Base-by-base conservation (phyloP, 2,329 filamentous ascomycete species). In the Celoporthe dispersa region DNA sequence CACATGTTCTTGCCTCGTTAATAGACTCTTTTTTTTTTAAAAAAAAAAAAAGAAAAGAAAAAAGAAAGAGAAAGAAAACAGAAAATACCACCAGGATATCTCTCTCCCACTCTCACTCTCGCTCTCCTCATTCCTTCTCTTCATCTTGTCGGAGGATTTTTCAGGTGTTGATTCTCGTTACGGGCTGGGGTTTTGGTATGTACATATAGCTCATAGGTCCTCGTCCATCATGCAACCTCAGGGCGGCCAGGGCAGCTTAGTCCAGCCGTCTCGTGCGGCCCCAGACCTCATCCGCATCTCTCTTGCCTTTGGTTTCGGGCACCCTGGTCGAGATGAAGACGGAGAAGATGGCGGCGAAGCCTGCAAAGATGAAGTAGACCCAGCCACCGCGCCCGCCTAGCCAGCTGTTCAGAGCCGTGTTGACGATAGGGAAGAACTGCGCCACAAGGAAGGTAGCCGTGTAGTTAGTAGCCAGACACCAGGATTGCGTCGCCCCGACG, bases 351-450 rank as follows among this genome's bases (percentile, higher is more conserved):
- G 84, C 83, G 0, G 94, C 94, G 71, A 97, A 81, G 0, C 79
- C 90, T 0, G 94, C 90, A 79, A 99, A 99, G n/a, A 97, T 85
- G 78, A 96, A 97, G 78, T 97, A 99, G 0, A 96, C 92, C 83
- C 91, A 92, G 11, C 70, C 70, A 1, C 95, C 94, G 3, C 90
- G 87, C 0, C 91, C 92, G 0, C 92, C 88, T 14, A 90, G 79
- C 3, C 80, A 76, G 0, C 81, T 78, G 76, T 91, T 94, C 66
- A 98, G 81, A 3, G 87, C 87, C 59, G 89, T 87, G 77, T 97
- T 97, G 71, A 97, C 80, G 28, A 98, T 87, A 0, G 96, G 95
- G 84, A 99, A 98, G 81, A 97, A 97, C 76, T 98, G 94, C 0
- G 95, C 94, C 2, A 99, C 94, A 31, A 97, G 75, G 77, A 98